phyloP scores from a whole-genome alignment of 2,329 filamentous ascomycete genomes.

The Penicillium paneum region DNA sequence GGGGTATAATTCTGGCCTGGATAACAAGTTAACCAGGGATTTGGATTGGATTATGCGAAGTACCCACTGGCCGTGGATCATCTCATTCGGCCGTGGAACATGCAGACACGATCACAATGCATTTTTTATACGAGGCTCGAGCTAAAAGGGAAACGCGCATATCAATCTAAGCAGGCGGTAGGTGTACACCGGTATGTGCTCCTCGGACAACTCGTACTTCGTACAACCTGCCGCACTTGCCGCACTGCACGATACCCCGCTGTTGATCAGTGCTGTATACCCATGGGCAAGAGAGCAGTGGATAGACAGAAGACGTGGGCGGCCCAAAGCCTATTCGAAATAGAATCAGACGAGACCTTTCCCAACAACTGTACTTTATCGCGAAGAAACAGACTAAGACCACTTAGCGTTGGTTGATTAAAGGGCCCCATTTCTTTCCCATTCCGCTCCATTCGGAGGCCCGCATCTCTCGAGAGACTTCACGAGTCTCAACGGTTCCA shows the following conservation, averaged over 20 bases:
- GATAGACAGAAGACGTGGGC: neutral
- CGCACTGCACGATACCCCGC: constrained; percentile 12
- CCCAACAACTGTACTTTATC: neutral
- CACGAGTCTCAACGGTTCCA: constrained; percentile 11
- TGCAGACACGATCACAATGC: constrained; percentile 1
- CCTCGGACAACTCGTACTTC: neutral
- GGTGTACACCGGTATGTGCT: neutral
- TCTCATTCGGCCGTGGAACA: neutral
- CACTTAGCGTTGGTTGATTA: constrained; percentile 7
- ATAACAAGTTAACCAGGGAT: constrained; percentile 1
- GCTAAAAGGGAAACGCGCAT: neutral
- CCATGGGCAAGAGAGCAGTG: neutral
- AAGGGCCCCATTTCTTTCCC: constrained; percentile 20
- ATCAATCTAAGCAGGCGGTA: neutral
- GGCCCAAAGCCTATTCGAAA: neutral
- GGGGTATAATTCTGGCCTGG: neutral
- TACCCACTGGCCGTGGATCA: neutral
- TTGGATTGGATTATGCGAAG: neutral
- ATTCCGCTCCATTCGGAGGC: constrained; percentile 27
- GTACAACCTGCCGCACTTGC: constrained; percentile 18
- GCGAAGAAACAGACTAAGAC: neutral
- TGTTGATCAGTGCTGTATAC: neutral
- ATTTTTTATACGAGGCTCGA: neutral
- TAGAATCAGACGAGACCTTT: neutral
- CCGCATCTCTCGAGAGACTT: constrained; percentile 13